Evolutionary conservation across 1,139 yeast genomes (phyloP).

Genomic region (Geotrichum restrictum): DNA sequence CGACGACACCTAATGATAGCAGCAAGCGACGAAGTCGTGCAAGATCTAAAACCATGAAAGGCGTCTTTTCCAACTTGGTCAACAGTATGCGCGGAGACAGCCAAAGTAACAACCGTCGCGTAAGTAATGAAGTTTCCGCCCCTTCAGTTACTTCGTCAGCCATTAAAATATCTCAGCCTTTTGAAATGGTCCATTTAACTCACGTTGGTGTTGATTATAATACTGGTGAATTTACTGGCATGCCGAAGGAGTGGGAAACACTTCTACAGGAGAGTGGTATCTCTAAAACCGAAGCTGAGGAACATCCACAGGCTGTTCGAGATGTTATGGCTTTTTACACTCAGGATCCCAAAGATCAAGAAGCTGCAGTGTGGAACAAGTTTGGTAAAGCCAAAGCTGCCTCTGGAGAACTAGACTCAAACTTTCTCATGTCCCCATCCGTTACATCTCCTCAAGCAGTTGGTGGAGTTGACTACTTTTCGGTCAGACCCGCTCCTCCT

Average conservation of each 20-base stretch:
- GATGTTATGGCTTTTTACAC: constrained; percentile 81
- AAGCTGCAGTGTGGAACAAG: constrained; percentile 69
- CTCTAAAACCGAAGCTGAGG: constrained; percentile 75
- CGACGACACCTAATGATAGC: constrained; percentile 18
- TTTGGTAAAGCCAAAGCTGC: constrained; percentile 47
- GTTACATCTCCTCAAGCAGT: neutral
- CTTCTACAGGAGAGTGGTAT: constrained; percentile 82
- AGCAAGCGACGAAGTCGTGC: constrained; percentile 29
- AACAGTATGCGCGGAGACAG: constrained; percentile 42
- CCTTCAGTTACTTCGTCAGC: constrained; percentile 35
- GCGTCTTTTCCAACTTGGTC: constrained; percentile 49
- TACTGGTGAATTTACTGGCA: constrained; percentile 83
- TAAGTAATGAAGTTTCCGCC: constrained; percentile 6
- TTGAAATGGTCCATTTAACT: constrained; percentile 83
- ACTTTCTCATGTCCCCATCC: constrained; percentile 10
- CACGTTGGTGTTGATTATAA: constrained; percentile 86
- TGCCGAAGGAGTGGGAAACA: constrained; percentile 90
- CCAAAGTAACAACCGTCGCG: constrained; percentile 13
- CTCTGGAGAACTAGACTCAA: constrained; percentile 29
- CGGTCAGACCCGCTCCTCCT: constrained; percentile 20
- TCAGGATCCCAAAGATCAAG: constrained; percentile 64
- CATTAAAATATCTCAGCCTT: constrained; percentile 80
- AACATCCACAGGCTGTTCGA: constrained; percentile 90
- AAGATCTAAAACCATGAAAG: constrained; percentile 44
- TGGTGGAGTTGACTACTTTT: constrained; percentile 9